These are phyloP conservation scores for Cladosporium halotolerans DNA, from an alignment of 2,329 filamentous ascomycete genomes.

Conservation along the genomic window DNA sequence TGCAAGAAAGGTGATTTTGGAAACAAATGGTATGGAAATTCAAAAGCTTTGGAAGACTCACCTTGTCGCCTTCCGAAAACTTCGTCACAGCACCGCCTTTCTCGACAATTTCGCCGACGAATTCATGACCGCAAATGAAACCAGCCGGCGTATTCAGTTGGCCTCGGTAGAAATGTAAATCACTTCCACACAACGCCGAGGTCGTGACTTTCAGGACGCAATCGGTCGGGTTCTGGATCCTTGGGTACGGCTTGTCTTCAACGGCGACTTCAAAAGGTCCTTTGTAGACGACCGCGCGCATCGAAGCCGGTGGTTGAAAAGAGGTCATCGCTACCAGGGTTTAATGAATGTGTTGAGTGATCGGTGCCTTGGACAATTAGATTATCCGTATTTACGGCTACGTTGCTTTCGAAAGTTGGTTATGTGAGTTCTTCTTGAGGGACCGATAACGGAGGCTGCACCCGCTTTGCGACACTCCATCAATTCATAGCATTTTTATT, in stretches of 20 bases:
- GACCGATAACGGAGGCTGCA: too few species aligned
- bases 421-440: too few species aligned
- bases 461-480: too few species aligned
- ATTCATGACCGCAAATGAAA: slow-evolving; percentile 72
- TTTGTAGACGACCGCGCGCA: slow-evolving; percentile 87
- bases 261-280: slow-evolving; percentile 61
- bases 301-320: slow-evolving; percentile 43
- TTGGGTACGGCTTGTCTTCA: slow-evolving; percentile 73
- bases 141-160: slow-evolving; percentile 62
- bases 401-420: too few species aligned
- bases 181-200: slow-evolving; percentile 81
- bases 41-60: slow-evolving; percentile 8
- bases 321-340: not conserved
- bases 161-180: slow-evolving; percentile 81
- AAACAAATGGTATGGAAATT: not conserved
- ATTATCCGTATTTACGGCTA: too few species aligned
- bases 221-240: slow-evolving; percentile 64
- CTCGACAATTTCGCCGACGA: slow-evolving; percentile 68
- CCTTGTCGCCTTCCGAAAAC: slow-evolving; percentile 62
- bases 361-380: too few species aligned
- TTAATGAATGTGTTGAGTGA: too few species aligned
- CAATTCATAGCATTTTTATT: too few species aligned
- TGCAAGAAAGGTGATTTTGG: not conserved
- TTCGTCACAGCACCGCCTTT: slow-evolving; percentile 61
- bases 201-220: slow-evolving; percentile 77